A percentile compares a stretch with the other conserved stretches of the same genome.
Conservation (phyloP, 1,139 yeast genomes). For the Hyphopichia pseudoburtonii region DNA sequence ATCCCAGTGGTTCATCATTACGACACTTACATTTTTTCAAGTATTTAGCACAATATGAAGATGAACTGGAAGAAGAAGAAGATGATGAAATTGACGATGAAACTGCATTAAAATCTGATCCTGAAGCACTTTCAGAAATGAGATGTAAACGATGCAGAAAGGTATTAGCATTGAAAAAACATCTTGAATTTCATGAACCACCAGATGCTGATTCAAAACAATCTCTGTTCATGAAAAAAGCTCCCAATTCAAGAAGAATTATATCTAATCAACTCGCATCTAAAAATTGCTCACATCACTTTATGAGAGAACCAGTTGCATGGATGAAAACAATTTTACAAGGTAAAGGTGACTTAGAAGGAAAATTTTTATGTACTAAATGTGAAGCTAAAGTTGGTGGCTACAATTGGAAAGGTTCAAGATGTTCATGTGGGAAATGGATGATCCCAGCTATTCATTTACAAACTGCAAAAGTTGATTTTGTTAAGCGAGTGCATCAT, state of each 20-base stretch:
- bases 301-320: constrained; percentile 75
- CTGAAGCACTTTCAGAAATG: constrained; percentile 34
- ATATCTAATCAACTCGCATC: constrained; percentile 54
- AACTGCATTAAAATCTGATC: constrained; percentile 12
- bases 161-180: constrained; percentile 45
- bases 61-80: constrained; percentile 8
- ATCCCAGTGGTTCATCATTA: constrained; percentile 27
- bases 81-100: constrained; percentile 3
- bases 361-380: constrained; percentile 81
- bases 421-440: constrained; percentile 97
- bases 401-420: constrained; percentile 91
- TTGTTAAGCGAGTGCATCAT: constrained; percentile 28
- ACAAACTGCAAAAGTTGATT: constrained; percentile 79
- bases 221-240: constrained; percentile 60
- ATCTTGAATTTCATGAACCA: constrained; percentile 59
- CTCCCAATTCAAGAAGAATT: constrained; percentile 59
- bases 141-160: constrained; percentile 74
- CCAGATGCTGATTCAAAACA: constrained; percentile 64
- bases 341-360: constrained; percentile 72
- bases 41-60: constrained; percentile 9
- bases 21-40: constrained; percentile 13
- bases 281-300: constrained; percentile 71
- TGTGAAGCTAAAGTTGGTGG: constrained; percentile 86
- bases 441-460: constrained; percentile 88
- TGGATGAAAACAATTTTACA: constrained; percentile 88